Evolutionary conservation across 345 rosid genomes (phyloP), one percentile per base, ranked within the genome.

Genomic region (Melastoma malabathricum): DNA sequence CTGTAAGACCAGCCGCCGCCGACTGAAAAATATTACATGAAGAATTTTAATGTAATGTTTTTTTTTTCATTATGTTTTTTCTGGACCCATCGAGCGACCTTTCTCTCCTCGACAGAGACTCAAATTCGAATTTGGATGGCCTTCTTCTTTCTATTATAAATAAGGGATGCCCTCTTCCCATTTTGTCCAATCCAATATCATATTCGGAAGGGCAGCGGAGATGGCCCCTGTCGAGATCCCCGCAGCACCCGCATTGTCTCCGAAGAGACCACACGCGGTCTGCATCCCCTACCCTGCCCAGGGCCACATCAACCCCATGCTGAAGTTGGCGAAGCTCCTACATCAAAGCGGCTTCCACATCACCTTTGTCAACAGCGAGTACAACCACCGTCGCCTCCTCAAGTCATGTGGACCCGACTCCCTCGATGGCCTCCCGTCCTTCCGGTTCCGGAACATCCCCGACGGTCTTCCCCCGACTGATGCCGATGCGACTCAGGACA

Each of bases 231-330:
- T 1, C 9, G 9, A 23, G 52, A 49, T 4, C 3, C 16, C 3
- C 48, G 20, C 7, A 7, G 38, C 38, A 31, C 10, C 38, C 1
- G 38, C 38, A 31, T 31, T 7, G 38, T 31, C 38, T 31, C 38
- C 38, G 0, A 47, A 41, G 20, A 61, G 66, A 52, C 71, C 73
- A 25, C 81, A 79, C 54, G 81, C 62, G 1, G 78, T 79, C n/a
- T 79, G 78, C 50, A 18, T 79, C 17, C 81, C 84, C 0, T 75
- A 16, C 54, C 81, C 81, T 17, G 79, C 75, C 14, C 84, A 79
- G 57, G 71, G 79, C 47, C 84, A 79, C 68, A 62, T 79, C 31
- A 72, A 44, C 39, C 73, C 84, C 16, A 72, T 75, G 81, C 59
- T 75, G 1, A 68, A 68, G 53, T 46, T 75, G 5, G 79, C 84